Conservation (phyloP, 805 yeast species). For the Ogataea paraovalis region DNA sequence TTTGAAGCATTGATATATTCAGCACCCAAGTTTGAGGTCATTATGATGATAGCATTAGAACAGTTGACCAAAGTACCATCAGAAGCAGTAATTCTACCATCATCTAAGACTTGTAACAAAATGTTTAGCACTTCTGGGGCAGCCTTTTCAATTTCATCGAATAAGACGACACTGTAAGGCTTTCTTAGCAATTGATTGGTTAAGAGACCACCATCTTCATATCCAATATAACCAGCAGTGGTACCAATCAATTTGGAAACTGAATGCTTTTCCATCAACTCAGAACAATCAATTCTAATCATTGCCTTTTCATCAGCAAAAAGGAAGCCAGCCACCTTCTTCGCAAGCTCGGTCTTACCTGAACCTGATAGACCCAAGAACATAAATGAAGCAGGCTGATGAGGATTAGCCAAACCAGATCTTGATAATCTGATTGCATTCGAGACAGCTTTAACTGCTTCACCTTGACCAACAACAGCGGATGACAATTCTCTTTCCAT, state of each 20-base stretch:
- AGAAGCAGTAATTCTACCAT: conserved; percentile 92
- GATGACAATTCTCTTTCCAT: conserved; percentile 86
- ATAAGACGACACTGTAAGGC: conserved; percentile 93
- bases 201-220: conserved; percentile 94
- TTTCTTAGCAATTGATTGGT: conserved; percentile 88
- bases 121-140: conserved; percentile 96
- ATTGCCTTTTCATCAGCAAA: conserved; percentile 96
- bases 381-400: conserved; percentile 93
- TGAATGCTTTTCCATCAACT: conserved; percentile 90
- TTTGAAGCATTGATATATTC: conserved; percentile 70
- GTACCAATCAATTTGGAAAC: conserved; percentile 95
- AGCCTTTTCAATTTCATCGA: conserved; percentile 98
- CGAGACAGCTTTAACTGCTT: conserved; percentile 93
- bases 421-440: conserved; percentile 90
- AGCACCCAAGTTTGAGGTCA: conserved; percentile 98
- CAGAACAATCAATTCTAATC: conserved; percentile 97
- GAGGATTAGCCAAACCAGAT: conserved; percentile 93
- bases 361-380: conserved; percentile 96
- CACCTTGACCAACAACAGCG: conserved; percentile 91
- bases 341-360: conserved; percentile 97
- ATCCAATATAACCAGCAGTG: conserved; percentile 96
- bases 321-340: conserved; percentile 92
- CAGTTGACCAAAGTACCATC: conserved; percentile 93
- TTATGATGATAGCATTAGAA: conserved; percentile 84
- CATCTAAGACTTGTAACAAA: conserved; percentile 87